These are phyloP conservation scores for Colletotrichum caudatum DNA, from an alignment of 2,329 filamentous ascomycete genomes.

Conservation along the genomic window DNA sequence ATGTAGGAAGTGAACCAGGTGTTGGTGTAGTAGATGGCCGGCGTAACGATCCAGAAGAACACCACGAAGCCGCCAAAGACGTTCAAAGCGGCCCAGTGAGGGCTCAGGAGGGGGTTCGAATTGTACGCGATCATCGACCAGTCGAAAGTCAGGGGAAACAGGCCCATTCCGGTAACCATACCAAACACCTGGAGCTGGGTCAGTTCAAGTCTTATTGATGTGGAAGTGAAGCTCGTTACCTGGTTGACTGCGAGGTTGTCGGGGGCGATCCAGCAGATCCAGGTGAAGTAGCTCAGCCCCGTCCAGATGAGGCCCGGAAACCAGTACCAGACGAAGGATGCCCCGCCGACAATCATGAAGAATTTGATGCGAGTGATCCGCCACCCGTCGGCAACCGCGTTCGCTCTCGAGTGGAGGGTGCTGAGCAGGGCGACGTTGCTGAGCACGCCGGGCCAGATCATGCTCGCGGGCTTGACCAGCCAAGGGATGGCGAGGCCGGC, in stretches of 20 bases:
- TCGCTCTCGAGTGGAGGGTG: constrained; percentile 51
- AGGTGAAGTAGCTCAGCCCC: constrained; percentile 56
- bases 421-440: constrained; percentile 58
- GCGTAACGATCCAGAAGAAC: constrained; percentile 65
- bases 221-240: neutral
- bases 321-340: constrained; percentile 62
- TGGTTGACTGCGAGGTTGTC: constrained; percentile 60
- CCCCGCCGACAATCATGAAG: constrained; percentile 54
- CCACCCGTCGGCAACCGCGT: constrained; percentile 46
- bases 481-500: constrained; percentile 56
- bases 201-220: no score
- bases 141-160: constrained; percentile 58
- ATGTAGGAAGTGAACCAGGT: constrained; percentile 68
- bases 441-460: constrained; percentile 61
- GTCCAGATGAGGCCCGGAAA: constrained; percentile 60
- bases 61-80: constrained; percentile 67
- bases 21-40: constrained; percentile 70
- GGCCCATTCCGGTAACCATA: constrained; percentile 55
- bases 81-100: constrained; percentile 71
- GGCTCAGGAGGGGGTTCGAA: constrained; percentile 58
- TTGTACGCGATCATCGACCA: constrained; percentile 49
- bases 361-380: constrained; percentile 55
- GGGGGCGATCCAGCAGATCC: constrained; percentile 62
- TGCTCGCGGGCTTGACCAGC: constrained; percentile 58
- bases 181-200: constrained; percentile 54